Base-by-base conservation (phyloP, 2,329 filamentous ascomycete genomes). In the Emergomyces orientalis region DNA sequence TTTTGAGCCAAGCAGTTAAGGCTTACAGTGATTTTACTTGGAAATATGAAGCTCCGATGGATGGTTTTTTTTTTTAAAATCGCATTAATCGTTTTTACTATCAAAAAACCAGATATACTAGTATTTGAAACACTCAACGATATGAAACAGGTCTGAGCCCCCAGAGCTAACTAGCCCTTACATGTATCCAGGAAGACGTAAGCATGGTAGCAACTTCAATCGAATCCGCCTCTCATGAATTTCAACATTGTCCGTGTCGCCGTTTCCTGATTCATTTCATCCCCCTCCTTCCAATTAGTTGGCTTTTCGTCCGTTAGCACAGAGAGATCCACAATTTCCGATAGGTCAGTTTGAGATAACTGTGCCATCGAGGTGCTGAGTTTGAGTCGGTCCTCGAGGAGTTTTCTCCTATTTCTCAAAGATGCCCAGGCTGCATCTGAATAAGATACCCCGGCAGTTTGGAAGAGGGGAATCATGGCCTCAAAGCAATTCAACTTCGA, bases 221-320 rank as follows among this genome's bases (percentile, higher is more conserved):
- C 57, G 17, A 45, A 45, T n/a, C 39, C 43, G 1, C 39, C 57
- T 47, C 39, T 59, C 57, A 59, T 47, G 47, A 45, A 59, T 22
- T 43, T 59, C 25, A 59, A 11, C 25, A 59, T 11, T 11, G 57
- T 59, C 43, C 57, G 47, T 22, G 43, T 34, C 25, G 39, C 57
- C 57, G 17, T 59, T 11, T 59, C 37, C 25, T 59, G 25, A 47
- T 59, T 59, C 57, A 59, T 59, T 22, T 59, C 39, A 47, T 59
- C 39, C 25, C 57, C 57, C 30, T 59, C 57, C 14, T 47, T 47
- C 57, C 57, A 59, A 45, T 34, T 32, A 4, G 57, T 59, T 7
- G 37, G 37, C 6, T 47, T 59, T 47, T 47, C 57, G 13, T 59
- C 57, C 34, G 57, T 59, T 14, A 59, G 17, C 25, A 47, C 30